These are phyloP conservation scores for Silene uniflora DNA, from an alignment of 148 eudicot species.

Conservation along the genomic window DNA sequence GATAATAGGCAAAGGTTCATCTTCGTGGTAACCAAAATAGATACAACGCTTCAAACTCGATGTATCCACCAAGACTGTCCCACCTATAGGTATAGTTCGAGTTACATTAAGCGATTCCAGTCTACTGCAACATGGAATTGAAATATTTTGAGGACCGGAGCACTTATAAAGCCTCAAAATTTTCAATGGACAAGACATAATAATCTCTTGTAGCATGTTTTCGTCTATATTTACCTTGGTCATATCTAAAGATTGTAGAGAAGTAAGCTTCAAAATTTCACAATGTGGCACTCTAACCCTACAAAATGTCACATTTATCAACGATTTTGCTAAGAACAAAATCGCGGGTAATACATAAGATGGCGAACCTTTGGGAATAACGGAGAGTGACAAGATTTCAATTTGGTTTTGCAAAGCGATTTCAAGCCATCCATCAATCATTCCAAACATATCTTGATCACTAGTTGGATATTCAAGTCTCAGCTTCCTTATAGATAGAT, in stretches of 20 bases:
- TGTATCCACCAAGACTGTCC: too few species aligned
- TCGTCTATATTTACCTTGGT: not conserved
- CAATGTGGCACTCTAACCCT: not conserved
- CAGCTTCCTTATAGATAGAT: constrained; percentile 3
- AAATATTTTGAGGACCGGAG: not conserved
- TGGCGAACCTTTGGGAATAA: not conserved
- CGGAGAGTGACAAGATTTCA: constrained; percentile 4
- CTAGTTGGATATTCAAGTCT: not conserved
- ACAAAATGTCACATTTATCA: not conserved
- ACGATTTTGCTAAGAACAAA: not conserved
- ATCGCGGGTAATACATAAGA: not conserved
- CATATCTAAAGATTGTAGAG: not conserved
- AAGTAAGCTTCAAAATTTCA: too few species aligned
- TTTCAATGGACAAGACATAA: not conserved
- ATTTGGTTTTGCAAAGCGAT: constrained; percentile 12
- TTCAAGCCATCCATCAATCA: constrained; percentile 13
- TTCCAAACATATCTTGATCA: not conserved
- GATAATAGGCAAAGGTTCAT: too few species aligned
- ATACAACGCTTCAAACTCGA: too few species aligned
- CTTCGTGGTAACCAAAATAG: too few species aligned
- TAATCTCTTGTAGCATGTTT: not conserved
- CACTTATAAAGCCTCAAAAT: not conserved
- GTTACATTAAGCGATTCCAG: not conserved
- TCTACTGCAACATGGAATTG: not conserved
- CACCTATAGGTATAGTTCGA: too few species aligned